These are phyloP conservation scores for Entomortierella lignicola DNA, from an alignment of 192 early-diverging fungal genomes.

Conservation along the genomic window DNA sequence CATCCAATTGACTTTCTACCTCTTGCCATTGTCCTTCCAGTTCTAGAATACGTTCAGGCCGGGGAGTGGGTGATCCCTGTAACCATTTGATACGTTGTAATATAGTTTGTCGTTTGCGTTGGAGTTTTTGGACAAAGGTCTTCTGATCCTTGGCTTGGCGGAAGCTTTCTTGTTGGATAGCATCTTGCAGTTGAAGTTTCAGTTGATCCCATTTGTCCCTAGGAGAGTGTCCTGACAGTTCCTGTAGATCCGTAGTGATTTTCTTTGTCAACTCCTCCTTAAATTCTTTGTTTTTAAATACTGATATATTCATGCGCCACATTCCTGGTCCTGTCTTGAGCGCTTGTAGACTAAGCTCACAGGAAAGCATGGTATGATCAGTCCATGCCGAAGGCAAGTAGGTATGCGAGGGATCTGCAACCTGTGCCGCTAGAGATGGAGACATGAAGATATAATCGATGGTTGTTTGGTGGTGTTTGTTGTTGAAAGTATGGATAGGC, in stretches of 20 bases:
- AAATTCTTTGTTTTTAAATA: neutral
- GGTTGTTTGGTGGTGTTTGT: too few species aligned
- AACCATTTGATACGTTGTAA: constrained; percentile 6
- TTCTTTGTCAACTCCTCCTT: neutral
- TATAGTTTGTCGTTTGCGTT: neutral
- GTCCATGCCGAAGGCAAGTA: constrained; percentile 1
- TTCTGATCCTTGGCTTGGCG: neutral
- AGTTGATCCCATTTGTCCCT: neutral
- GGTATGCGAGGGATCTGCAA: too few species aligned
- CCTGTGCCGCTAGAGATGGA: too few species aligned
- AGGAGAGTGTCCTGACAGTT: neutral
- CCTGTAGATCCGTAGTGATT: neutral
- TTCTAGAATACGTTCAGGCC: neutral
- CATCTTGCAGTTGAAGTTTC: neutral
- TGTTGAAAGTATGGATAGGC: too few species aligned
- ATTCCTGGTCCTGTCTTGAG: constrained; percentile 6
- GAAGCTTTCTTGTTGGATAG: neutral
- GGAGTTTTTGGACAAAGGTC: neutral
- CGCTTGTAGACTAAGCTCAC: neutral
- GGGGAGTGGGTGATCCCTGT: neutral
- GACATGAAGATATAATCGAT: too few species aligned
- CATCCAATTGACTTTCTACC: neutral
- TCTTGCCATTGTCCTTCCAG: neutral
- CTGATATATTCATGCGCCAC: neutral
- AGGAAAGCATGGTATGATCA: constrained; percentile 9